These are phyloP conservation scores for Ogataea wickerhamii DNA, from an alignment of 805 yeast species.

Conservation along the genomic window DNA sequence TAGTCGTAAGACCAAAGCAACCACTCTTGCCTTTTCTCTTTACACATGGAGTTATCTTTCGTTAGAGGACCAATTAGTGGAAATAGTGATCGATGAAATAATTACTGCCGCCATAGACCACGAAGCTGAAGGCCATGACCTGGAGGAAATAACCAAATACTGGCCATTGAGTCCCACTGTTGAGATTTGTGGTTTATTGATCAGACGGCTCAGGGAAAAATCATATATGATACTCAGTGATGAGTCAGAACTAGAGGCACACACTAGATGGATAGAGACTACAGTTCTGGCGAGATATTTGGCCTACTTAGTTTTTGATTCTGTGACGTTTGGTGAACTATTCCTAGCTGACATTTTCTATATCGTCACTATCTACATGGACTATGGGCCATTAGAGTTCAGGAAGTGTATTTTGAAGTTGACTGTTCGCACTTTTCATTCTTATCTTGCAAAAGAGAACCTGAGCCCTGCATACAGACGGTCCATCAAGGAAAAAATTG, in stretches of 20 bases:
- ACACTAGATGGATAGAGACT: constrained; percentile 66
- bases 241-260: constrained; percentile 44
- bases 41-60: constrained; percentile 67
- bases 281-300: constrained; percentile 62
- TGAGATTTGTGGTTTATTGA: constrained; percentile 65
- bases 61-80: constrained; percentile 54
- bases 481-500: constrained; percentile 45
- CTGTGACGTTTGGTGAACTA: constrained; percentile 55
- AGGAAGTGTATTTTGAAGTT: constrained; percentile 60
- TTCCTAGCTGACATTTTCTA: constrained; percentile 70
- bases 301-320: constrained; percentile 67
- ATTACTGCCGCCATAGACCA: constrained; percentile 71
- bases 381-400: constrained; percentile 49
- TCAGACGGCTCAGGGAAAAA: constrained; percentile 52
- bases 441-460: constrained; percentile 56
- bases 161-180: constrained; percentile 64
- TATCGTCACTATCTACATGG: constrained; percentile 59
- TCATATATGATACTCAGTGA: constrained; percentile 46
- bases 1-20: constrained; percentile 46
- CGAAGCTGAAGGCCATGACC: constrained; percentile 69
- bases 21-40: constrained; percentile 52
- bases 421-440: constrained; percentile 63
- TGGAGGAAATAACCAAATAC: constrained; percentile 61
- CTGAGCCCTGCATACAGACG: constrained; percentile 39
- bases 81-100: constrained; percentile 65